Evolutionary conservation across 2,329 filamentous ascomycete genomes (phyloP).

Genomic region (Verticillium nonalfalfae): DNA sequence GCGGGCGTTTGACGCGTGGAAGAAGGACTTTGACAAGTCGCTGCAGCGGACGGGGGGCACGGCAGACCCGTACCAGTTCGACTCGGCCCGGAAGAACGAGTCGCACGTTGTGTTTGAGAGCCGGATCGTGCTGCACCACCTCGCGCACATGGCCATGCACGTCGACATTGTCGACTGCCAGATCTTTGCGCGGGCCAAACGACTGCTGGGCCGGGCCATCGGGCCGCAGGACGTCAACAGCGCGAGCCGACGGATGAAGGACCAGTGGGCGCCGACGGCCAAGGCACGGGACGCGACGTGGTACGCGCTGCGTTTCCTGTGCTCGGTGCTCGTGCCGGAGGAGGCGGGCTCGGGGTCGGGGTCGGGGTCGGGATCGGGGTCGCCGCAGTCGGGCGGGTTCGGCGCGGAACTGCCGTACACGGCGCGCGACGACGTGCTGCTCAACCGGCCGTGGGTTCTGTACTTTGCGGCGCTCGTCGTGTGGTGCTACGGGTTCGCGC

Average conservation of each 20-base stretch:
- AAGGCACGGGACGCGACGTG: constrained; percentile 86
- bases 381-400: not conserved
- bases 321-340: constrained; percentile 70
- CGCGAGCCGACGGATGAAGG: constrained; percentile 77
- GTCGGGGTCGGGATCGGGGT: not conserved
- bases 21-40: constrained; percentile 80
- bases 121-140: constrained; percentile 80
- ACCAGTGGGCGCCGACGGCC: constrained; percentile 82
- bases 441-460: constrained; percentile 91
- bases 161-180: constrained; percentile 97
- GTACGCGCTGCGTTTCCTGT: constrained; percentile 84
- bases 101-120: constrained; percentile 70
- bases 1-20: constrained; percentile 90
- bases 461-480: constrained; percentile 90
- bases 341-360: constrained; percentile 19
- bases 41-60: constrained; percentile 53
- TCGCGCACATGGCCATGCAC: constrained; percentile 97
- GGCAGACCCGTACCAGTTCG: constrained; percentile 48
- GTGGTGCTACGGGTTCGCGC: constrained; percentile 89
- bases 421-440: constrained; percentile 78
- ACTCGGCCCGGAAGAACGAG: constrained; percentile 55
- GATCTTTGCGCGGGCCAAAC: constrained; percentile 83
- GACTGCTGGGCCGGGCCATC: constrained; percentile 79
- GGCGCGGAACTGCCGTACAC: constrained; percentile 49
- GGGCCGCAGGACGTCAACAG: constrained; percentile 73